These are phyloP conservation scores for Scedosporium apiospermum DNA, from an alignment of 2,329 filamentous ascomycete species.

Conservation along the genomic window DNA sequence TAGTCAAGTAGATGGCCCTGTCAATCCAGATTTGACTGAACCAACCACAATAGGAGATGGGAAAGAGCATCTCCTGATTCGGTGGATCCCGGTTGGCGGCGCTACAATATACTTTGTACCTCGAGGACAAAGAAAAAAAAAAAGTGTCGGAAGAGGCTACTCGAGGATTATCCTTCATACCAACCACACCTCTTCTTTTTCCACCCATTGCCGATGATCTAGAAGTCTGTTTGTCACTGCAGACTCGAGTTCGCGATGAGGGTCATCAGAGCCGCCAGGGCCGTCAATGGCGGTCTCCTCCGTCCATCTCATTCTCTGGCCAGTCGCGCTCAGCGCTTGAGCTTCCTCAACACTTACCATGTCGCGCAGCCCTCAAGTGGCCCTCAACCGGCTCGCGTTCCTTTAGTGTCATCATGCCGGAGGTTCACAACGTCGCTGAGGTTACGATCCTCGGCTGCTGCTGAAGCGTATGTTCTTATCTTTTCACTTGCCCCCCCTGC, in stretches of 20 bases:
- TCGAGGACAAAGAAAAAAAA: not conserved
- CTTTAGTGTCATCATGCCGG: constrained; percentile 2
- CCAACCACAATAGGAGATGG: not conserved
- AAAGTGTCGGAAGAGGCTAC: not conserved
- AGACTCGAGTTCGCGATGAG: constrained; percentile 4
- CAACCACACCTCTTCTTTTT: not conserved
- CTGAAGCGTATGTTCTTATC: constrained; percentile 26
- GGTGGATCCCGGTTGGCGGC: not conserved
- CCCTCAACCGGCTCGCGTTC: not conserved
- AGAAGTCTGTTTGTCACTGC: not conserved
- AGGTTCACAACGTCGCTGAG: constrained; percentile 7
- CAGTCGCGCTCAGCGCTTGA: constrained; percentile 4
- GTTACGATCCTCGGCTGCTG: constrained; percentile 15
- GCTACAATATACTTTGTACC: not conserved
- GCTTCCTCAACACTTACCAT: constrained; percentile 3
- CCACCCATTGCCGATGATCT: not conserved
- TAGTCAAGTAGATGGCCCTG: not conserved
- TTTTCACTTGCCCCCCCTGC: not conserved
- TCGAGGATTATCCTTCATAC: not conserved
- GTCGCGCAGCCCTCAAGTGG: constrained; percentile 3
- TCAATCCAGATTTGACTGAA: not conserved
- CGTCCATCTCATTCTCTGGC: not conserved
- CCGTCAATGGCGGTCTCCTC: constrained; percentile 4
- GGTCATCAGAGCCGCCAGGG: constrained; percentile 3
- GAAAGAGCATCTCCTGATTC: not conserved